phyloP scores from a whole-genome alignment of 352 stramenopile species.

The Phytophthora melonis region DNA sequence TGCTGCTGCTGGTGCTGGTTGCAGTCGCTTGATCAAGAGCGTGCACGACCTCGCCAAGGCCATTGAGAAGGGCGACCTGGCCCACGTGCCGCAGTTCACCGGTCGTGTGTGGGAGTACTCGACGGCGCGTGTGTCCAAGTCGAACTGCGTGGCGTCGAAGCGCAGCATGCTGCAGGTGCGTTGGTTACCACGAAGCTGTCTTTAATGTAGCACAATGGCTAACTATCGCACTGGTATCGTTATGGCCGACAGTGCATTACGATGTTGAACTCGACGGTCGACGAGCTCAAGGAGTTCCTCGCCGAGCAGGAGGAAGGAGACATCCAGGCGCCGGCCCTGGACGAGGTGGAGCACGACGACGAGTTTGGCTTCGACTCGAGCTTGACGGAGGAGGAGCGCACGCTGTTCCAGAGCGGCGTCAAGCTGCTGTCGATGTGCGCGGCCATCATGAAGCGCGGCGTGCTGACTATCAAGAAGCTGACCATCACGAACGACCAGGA shows the following conservation, averaged over 20 bases:
- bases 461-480: conserved; percentile 83
- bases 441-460: conserved; percentile 82
- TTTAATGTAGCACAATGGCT: background rate
- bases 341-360: conserved; percentile 74
- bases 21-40: conserved; percentile 79
- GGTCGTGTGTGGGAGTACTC: conserved; percentile 88
- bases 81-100: conserved; percentile 76
- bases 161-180: conserved; percentile 86
- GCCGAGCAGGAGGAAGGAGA: conserved; percentile 52
- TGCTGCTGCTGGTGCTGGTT: conserved; percentile 8
- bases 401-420: conserved; percentile 70
- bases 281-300: conserved; percentile 83
- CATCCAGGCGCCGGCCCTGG: conserved; percentile 31
- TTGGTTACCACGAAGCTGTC: background rate
- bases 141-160: conserved; percentile 88
- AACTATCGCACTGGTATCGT: conserved; percentile 2
- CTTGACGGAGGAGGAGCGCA: conserved; percentile 71
- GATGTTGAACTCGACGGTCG: conserved; percentile 84
- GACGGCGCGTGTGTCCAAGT: conserved; percentile 77
- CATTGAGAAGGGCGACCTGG: conserved; percentile 59
- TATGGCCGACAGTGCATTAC: conserved; percentile 63
- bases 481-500: conserved; percentile 66
- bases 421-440: conserved; percentile 80
- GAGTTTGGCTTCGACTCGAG: conserved; percentile 84
- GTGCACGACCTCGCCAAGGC: conserved; percentile 60